Base-by-base conservation (phyloP, 108 stramenopile genomes). In the Cyclotella choctawhatcheeana region DNA sequence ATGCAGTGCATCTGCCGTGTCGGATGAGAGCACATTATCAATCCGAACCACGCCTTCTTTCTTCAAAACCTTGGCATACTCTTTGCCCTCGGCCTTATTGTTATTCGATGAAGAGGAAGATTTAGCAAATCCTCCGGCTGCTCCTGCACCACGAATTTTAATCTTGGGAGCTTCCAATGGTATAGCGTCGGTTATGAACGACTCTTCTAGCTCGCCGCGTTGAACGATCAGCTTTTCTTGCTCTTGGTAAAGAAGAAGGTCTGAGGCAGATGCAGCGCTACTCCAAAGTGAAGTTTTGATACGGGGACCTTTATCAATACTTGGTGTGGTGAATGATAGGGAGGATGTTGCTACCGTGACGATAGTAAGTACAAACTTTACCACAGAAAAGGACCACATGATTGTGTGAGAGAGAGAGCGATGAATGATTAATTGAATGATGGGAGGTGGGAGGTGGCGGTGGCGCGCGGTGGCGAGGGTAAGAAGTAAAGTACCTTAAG, bases 1-100 rank as follows among this genome's bases (percentile, higher is more conserved):
- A 24, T 85, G 81, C 2, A 93, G 14, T 2, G 70, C n/a, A 73
- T 89, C 88, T 32, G 86, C 88, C n/a, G 69, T 73, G 8, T 61
- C 50, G 18, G 67, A 21, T 0, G 84, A 55, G 14, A 90, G 74
- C 37, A 94, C 82, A 64, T 85, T 74, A 58, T 93, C 89, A 58
- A 93, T 88, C 10, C 93, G 79, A 26, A 91, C 84, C 13, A 93
- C 88, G 29, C 93, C 93, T 52, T 84, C 79, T 58, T 82, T 64
- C 53, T 76, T 55, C 34, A 93, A 64, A 34, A 80, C 78, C 44
- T 89, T 77, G 55, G 87, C 88, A 50, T 88, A 81, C 4, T 69
- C 65, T 33, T 86, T 53, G 64, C 31, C 21, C 54, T 60, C 44
- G 30, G 52, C 65, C 21, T 54, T 52, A 40, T 51, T 62, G 50